Base-by-base conservation (phyloP, 176 grass and related monocot species). In the Eragrostis nindensis region DNA sequence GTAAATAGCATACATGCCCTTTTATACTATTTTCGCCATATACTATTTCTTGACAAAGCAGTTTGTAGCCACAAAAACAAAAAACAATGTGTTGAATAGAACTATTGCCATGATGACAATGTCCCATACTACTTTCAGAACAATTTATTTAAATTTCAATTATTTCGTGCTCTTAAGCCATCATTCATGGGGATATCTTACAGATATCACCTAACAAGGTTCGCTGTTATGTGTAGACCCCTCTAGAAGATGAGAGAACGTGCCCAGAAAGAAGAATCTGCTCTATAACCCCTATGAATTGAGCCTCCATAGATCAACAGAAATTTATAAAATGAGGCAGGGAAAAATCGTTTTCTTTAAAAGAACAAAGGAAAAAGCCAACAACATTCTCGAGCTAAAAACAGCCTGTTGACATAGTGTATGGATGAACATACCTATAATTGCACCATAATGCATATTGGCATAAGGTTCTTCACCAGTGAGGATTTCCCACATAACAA, bases 401-500 rank as follows among this genome's bases (percentile, higher is more conserved):
- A 8, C 75, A 50, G 79, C 22, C 27, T 52, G 18, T 54, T 36
- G 32, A 36, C 32, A 71, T 16, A 73, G 16, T 57, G 42, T 65
- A 19, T 43, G 50, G 70, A 50, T 70, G 11, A 68, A 76, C 17
- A 74, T 87, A 98, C 92, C 95, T 83, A 98, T 98, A 68, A 98
- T 98, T 76, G 93, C 93, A 0, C 90, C 93, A 78, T 92, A 96
- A 81, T 96, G 93, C 93, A 96, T 96, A 66, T 92, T 96, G 77
- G 90, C 95, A 57, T 97, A 97, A 66, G 93, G 93, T 74, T 97
- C 93, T 67, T 97, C 93, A 30, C 93, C 90, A 5, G 93, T 97
- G 39, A 91, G 83, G 60, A 97, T 97, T 90, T 97, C 93, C 93
- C 93, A 97, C 90, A 97, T 80, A 16, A 89, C 93, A 86, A 97